Conservation (phyloP, 108 stramenopile species). For the Fragilariopsis cylindrus region DNA sequence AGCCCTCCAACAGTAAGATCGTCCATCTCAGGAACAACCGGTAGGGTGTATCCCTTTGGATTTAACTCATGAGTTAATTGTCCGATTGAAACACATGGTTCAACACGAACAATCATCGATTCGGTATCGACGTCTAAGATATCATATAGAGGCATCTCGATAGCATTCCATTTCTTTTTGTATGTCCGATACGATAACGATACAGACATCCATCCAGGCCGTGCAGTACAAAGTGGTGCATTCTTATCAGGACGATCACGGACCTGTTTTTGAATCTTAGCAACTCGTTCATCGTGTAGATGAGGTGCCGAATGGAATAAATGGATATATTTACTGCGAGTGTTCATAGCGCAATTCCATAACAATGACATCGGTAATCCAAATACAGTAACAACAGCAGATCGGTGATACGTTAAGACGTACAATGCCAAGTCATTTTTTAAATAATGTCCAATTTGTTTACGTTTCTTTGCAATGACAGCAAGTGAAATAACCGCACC, state of each 20-base stretch:
- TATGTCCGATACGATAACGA: constrained; percentile 31
- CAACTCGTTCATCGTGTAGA: constrained; percentile 33
- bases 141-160: constrained; percentile 41
- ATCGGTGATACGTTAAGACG: constrained; percentile 11
- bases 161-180: constrained; percentile 39
- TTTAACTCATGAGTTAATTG: constrained; percentile 39
- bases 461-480: not conserved
- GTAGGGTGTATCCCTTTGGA: constrained; percentile 44
- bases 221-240: constrained; percentile 34
- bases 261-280: constrained; percentile 23
- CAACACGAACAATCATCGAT: constrained; percentile 28
- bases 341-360: constrained; percentile 1
- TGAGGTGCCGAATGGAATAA: constrained; percentile 26
- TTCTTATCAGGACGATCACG: constrained; percentile 16
- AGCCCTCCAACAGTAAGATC: constrained; percentile 65
- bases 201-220: constrained; percentile 35
- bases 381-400: constrained; percentile 12
- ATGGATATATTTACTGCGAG: constrained; percentile 24
- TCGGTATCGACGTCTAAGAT: constrained; percentile 39
- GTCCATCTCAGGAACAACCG: constrained; percentile 64
- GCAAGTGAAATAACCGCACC: constrained; percentile 4
- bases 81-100: constrained; percentile 46
- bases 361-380: constrained; percentile 10
- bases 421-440: constrained; percentile 4
- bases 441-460: not conserved